Percentiles rank a stretch among this genome's conserved stretches.
phyloP scores from a whole-genome alignment of 768 basidiomycete species.

The Myochromella boudieri region DNA sequence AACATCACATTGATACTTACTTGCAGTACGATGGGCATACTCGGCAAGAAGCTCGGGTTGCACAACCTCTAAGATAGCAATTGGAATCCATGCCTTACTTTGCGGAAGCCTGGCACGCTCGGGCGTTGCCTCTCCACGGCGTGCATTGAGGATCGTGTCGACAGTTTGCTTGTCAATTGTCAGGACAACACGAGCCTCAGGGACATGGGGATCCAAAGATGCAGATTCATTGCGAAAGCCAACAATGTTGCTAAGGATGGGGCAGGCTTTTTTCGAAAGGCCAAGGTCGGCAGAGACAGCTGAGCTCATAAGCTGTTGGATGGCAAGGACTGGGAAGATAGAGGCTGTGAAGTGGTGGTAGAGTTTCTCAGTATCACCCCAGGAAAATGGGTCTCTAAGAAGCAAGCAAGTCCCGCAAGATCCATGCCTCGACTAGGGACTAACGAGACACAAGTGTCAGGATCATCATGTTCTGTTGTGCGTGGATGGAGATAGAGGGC shows the following conservation, averaged over 20 bases:
- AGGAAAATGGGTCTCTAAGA: conserved; percentile 4
- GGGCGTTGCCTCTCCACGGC: background rate
- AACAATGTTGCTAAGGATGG: conserved; percentile 4
- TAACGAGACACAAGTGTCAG: too few species aligned
- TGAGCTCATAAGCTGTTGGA: conserved; percentile 4
- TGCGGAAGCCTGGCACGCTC: background rate
- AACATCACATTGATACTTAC: too few species aligned
- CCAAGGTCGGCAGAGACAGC: conserved; percentile 3
- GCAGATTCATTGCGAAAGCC: background rate
- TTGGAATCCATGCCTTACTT: conserved; percentile 1
- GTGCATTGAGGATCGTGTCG: background rate
- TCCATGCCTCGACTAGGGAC: background rate
- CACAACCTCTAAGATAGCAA: conserved; percentile 3
- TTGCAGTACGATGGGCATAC: background rate
- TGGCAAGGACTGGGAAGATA: conserved; percentile 9
- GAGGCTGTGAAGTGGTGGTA: conserved; percentile 1
- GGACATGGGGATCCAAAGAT: background rate
- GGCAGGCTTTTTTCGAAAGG: background rate
- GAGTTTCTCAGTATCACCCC: background rate
- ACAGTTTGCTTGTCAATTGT: background rate
- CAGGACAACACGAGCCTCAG: conserved; percentile 4
- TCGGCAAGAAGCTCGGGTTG: conserved; percentile 1
- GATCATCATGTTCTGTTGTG: background rate
- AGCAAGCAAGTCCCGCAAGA: background rate
- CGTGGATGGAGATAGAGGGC: background rate